These are phyloP conservation scores for Agroathelia rolfsii DNA, from an alignment of 1,284 basidiomycete species.

Conservation along the genomic window DNA sequence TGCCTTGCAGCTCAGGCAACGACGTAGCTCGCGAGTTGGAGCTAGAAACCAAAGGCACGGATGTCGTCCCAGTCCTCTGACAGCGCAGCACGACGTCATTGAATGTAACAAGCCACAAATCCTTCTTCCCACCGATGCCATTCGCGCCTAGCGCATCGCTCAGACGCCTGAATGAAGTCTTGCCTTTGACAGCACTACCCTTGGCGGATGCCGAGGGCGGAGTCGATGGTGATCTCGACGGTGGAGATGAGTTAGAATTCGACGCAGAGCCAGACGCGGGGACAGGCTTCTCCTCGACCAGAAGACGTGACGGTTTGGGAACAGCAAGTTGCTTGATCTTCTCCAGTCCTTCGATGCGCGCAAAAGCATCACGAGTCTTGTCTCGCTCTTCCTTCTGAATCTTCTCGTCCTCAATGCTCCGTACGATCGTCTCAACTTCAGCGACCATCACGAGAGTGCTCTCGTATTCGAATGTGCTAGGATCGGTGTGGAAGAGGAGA, in stretches of 20 bases:
- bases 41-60: slow-evolving; percentile 72
- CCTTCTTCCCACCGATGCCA: slow-evolving; percentile 67
- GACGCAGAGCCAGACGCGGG: slow-evolving; percentile 17
- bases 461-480: slow-evolving; percentile 95
- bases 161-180: slow-evolving; percentile 75
- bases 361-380: slow-evolving; percentile 88
- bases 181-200: slow-evolving; percentile 62
- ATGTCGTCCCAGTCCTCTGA: slow-evolving; percentile 83
- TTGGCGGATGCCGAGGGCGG: slow-evolving; percentile 43
- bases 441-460: slow-evolving; percentile 93
- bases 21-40: slow-evolving; percentile 59
- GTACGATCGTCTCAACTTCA: slow-evolving; percentile 90
- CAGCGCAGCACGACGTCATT: slow-evolving; percentile 92
- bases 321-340: slow-evolving; percentile 80
- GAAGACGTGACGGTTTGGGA: slow-evolving; percentile 79
- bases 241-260: slow-evolving; percentile 18
- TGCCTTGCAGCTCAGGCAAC: slow-evolving; percentile 70
- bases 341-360: slow-evolving; percentile 91
- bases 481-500: slow-evolving; percentile 92
- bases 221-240: slow-evolving; percentile 38
- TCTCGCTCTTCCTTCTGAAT: slow-evolving; percentile 92
- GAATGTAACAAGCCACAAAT: slow-evolving; percentile 91
- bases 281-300: slow-evolving; percentile 75
- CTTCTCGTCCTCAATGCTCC: slow-evolving; percentile 97
- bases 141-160: slow-evolving; percentile 65